phyloP scores from a whole-genome alignment of 768 basidiomycete genomes.

The Mycena vulgaris region DNA sequence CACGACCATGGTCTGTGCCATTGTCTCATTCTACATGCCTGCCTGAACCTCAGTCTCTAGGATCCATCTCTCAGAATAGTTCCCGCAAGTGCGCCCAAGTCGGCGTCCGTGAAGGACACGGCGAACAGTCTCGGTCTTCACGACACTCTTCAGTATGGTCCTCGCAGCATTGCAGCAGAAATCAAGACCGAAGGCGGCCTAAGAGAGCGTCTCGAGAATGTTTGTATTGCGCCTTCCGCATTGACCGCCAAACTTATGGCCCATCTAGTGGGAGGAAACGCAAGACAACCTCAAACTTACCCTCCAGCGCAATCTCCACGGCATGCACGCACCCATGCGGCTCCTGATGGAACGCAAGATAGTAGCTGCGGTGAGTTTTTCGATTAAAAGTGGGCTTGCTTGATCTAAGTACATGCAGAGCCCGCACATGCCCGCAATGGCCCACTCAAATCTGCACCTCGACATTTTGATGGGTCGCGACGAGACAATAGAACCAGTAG shows the following conservation, averaged over 20 bases:
- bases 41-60: conserved; percentile 39
- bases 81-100: conserved; percentile 67
- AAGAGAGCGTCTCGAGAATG: conserved; percentile 83
- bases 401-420: conserved; percentile 57
- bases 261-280: conserved; percentile 89
- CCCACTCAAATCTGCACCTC: conserved; percentile 85
- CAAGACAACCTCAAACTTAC: conserved; percentile 91
- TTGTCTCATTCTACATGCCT: conserved; percentile 8
- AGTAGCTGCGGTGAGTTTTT: conserved; percentile 75
- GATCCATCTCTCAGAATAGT: conserved; percentile 75
- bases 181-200: conserved; percentile 73
- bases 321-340: conserved; percentile 91
- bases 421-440: conserved; percentile 75
- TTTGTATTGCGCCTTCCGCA: conserved; percentile 52
- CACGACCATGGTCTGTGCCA: conserved; percentile 23
- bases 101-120: conserved; percentile 77
- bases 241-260: conserved; percentile 12
- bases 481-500: conserved; percentile 82
- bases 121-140: conserved; percentile 87
- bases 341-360: conserved; percentile 95
- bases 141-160: conserved; percentile 90
- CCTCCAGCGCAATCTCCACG: conserved; percentile 86
- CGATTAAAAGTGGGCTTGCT: neutral
- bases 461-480: conserved; percentile 97
- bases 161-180: conserved; percentile 84